Base-by-base conservation (phyloP, 441 rosid species). In the Iberis amara region DNA sequence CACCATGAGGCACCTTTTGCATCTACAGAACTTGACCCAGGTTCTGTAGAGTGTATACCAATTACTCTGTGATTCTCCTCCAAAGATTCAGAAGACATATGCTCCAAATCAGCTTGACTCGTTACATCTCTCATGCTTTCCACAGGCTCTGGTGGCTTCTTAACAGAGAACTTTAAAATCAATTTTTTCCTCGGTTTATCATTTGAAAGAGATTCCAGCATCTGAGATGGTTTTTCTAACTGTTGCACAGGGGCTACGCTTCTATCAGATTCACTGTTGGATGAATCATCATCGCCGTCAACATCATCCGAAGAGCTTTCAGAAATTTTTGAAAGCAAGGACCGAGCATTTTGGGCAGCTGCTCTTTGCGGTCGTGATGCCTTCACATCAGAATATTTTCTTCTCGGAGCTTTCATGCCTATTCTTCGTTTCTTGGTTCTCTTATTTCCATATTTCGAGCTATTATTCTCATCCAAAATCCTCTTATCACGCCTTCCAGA, bases 311-410 rank as follows among this genome's bases (percentile, higher is more conserved):
- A 73, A 50, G 94, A 82, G 53, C 82, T 62, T 68, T 79, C 94
- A 59, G 78, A 76, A 57, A 78, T 76, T 62, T 78, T 75, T 61
- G 89, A 78, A 55, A 85, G 73, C 79, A 79, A 73, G 63, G 69
- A 72, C 67, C 75, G 67, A 62, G 94, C 94, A 68, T 82, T 82
- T 48, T 77, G 78, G 48, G 89, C 94, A 3, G 94, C 94, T 47
- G 73, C 71, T 68, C 94, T 74, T 72, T 79, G 86, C 44, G 94
- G 89, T 57, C 94, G 81, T 61, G 69, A 43, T 58, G 73, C 63
- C 63, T 73, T 76, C 44, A 72, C 71, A 68, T 69, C 73, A 43
- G 66, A 74, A 66, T 73, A 69, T 68, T 72, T 76, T 52, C 66
- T 63, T 61, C 64, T 79, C 46, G 77, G 70, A 58, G 78, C 73